phyloP scores from a whole-genome alignment of 2,329 filamentous ascomycete genomes.

The Alternaria sp. region DNA sequence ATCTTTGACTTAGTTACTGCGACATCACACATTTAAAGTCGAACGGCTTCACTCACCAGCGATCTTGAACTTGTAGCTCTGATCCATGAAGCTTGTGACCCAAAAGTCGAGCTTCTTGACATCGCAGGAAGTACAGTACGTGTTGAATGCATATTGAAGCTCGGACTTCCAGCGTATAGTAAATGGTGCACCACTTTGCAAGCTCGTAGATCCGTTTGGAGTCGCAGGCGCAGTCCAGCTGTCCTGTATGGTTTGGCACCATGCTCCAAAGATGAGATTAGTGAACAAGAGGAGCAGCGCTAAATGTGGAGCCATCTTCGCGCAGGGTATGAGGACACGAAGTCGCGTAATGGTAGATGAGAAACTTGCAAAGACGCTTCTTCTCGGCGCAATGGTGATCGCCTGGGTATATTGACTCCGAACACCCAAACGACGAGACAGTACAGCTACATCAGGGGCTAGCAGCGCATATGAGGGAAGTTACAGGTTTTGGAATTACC shows the following conservation, averaged over 20 bases:
- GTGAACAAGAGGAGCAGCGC: slow-evolving; percentile 1
- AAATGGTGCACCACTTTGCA: slow-evolving; percentile 18
- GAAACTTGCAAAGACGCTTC: not conserved
- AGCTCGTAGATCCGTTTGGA: slow-evolving; percentile 20
- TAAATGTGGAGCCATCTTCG: slow-evolving; percentile 5
- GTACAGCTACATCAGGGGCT: not conserved
- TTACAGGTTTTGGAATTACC: not conserved
- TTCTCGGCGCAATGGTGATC: not conserved
- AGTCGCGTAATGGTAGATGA: not conserved
- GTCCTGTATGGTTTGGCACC: slow-evolving; percentile 24
- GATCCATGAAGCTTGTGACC: slow-evolving; percentile 18
- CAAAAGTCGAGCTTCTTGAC: slow-evolving; percentile 21
- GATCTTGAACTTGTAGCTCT: slow-evolving; percentile 18
- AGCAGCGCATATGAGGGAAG: not conserved
- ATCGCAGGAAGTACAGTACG: slow-evolving; percentile 17
- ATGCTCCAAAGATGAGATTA: slow-evolving; percentile 8
- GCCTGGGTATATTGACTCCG: not conserved
- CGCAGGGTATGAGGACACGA: not conserved
- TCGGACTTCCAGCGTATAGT: slow-evolving; percentile 21
- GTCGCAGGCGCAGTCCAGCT: slow-evolving; percentile 22
- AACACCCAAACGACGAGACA: no score
- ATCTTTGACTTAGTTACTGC: slow-evolving; percentile 1
- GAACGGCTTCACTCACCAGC: slow-evolving; percentile 12
- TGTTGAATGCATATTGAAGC: slow-evolving; percentile 9
- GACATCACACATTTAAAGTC: not conserved